Evolutionary conservation across 2,329 filamentous ascomycete genomes (phyloP).

Genomic region (Fusarium odoratissimum): DNA sequence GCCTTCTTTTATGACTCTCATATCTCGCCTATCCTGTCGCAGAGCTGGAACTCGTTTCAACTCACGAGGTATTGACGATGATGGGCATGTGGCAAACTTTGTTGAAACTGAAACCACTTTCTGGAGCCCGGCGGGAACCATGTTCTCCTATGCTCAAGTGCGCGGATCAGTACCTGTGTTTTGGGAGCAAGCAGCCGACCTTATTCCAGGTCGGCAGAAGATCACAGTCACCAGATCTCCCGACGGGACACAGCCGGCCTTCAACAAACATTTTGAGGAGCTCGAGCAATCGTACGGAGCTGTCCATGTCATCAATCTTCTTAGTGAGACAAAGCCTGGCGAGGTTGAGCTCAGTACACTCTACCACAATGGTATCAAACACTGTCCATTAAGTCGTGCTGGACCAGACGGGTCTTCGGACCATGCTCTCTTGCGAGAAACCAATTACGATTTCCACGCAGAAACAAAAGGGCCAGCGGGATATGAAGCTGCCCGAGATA

Average conservation of each 20-base stretch:
- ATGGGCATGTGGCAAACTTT: conserved; percentile 97
- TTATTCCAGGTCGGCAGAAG: conserved; percentile 93
- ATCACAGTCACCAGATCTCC: conserved; percentile 89
- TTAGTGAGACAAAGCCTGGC: conserved; percentile 89
- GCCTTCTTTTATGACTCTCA: conserved; percentile 86
- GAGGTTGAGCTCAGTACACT: conserved; percentile 85
- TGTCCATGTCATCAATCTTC: conserved; percentile 90
- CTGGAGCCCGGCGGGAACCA: conserved; percentile 80
- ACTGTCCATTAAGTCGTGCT: conserved; percentile 76
- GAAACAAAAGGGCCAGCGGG: conserved; percentile 88
- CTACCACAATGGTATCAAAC: conserved; percentile 81
- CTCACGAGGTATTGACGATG: conserved; percentile 95
- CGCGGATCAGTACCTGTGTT: conserved; percentile 95
- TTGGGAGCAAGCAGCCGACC: conserved; percentile 92
- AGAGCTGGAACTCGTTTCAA: conserved; percentile 97
- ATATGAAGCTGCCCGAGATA: conserved; percentile 90
- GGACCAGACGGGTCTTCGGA: conserved; percentile 68
- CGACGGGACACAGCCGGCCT: conserved; percentile 92
- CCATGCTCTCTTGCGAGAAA: conserved; percentile 80
- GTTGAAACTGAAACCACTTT: conserved; percentile 97
- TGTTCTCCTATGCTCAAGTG: conserved; percentile 94
- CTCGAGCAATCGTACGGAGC: conserved; percentile 88
- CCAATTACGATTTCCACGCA: conserved; percentile 96
- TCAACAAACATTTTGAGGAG: conserved; percentile 94
- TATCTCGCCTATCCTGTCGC: conserved; percentile 89